Evolutionary conservation across 345 rosid species (phyloP).

Genomic region (Linum lewisii): DNA sequence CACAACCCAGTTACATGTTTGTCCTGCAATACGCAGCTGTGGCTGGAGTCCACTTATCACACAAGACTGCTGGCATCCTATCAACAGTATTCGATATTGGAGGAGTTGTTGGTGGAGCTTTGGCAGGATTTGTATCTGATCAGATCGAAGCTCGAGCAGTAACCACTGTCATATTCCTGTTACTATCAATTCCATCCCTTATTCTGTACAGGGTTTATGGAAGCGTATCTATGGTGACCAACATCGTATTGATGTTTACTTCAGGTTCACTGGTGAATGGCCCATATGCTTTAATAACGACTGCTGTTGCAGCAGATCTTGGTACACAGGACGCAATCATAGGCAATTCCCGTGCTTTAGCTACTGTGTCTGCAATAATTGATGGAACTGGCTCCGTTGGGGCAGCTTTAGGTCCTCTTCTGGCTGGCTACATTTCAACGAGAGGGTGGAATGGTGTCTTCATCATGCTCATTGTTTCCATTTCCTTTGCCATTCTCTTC

Average conservation of each 20-base stretch:
- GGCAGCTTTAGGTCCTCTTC: constrained; percentile 79
- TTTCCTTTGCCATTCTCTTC: constrained; percentile 44
- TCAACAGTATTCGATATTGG: constrained; percentile 73
- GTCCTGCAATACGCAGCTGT: constrained; percentile 46
- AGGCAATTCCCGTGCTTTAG: constrained; percentile 79
- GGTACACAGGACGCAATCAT: constrained; percentile 67
- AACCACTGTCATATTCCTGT: constrained; percentile 58
- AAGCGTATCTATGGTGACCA: constrained; percentile 48
- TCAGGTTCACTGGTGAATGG: constrained; percentile 81
- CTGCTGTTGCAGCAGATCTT: constrained; percentile 94
- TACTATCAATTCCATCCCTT: constrained; percentile 65
- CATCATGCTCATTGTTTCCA: constrained; percentile 53
- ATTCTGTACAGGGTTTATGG: constrained; percentile 58
- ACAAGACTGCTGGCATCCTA: constrained; percentile 75
- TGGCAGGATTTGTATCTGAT: constrained; percentile 73
- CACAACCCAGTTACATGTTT: constrained; percentile 4
- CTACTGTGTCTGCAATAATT: constrained; percentile 83
- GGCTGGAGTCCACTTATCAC: constrained; percentile 71
- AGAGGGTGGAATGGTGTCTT: constrained; percentile 86
- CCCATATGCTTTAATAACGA: constrained; percentile 79
- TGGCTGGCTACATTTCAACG: constrained; percentile 77
- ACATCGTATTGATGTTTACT: constrained; percentile 56
- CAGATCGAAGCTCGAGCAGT: constrained; percentile 65
- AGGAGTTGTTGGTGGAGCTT: constrained; percentile 78
- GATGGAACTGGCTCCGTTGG: constrained; percentile 97